Evolutionary conservation across 2,329 filamentous ascomycete species (phyloP).

Genomic region (Penicillium sp.): DNA sequence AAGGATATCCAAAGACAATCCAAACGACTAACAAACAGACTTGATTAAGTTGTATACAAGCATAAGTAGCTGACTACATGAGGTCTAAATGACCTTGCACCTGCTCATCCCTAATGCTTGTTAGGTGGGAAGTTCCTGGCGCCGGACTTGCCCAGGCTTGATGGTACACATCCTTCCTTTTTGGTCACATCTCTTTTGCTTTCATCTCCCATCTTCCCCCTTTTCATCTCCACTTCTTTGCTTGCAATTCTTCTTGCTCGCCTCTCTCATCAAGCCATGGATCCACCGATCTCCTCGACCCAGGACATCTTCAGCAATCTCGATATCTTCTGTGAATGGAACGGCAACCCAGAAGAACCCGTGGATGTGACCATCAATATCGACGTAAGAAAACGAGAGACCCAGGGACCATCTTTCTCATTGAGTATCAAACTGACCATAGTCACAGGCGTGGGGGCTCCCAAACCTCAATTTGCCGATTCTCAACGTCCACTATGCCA

Average conservation of each 20-base stretch:
- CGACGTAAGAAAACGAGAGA: slow-evolving; percentile 28
- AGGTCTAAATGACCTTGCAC: too few relatives aligned
- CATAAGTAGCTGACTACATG: too few relatives aligned
- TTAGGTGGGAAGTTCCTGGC: too few relatives aligned
- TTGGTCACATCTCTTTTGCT: slow-evolving; percentile 14
- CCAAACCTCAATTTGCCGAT: slow-evolving; percentile 26
- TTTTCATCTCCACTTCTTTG: not conserved
- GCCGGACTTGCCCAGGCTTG: too few relatives aligned
- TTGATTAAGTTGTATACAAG: too few relatives aligned
- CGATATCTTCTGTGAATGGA: slow-evolving; percentile 35
- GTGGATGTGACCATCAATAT: slow-evolving; percentile 29
- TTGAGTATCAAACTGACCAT: not conserved
- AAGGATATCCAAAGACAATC: not conserved
- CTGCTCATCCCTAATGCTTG: too few relatives aligned
- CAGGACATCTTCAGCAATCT: slow-evolving; percentile 27
- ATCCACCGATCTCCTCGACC: slow-evolving; percentile 1
- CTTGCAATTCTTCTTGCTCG: not conserved
- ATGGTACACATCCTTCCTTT: slow-evolving; percentile 4
- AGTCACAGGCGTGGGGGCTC: slow-evolving; percentile 23
- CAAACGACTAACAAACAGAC: too few relatives aligned
- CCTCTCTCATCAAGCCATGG: slow-evolving; percentile 9
- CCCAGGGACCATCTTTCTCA: not conserved
- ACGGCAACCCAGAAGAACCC: slow-evolving; percentile 24
- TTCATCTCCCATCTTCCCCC: slow-evolving; percentile 8
- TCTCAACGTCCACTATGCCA: slow-evolving; percentile 16